Evolutionary conservation across 2,329 filamentous ascomycete genomes (phyloP).

Genomic region (Penicillium brevicompactum): DNA sequence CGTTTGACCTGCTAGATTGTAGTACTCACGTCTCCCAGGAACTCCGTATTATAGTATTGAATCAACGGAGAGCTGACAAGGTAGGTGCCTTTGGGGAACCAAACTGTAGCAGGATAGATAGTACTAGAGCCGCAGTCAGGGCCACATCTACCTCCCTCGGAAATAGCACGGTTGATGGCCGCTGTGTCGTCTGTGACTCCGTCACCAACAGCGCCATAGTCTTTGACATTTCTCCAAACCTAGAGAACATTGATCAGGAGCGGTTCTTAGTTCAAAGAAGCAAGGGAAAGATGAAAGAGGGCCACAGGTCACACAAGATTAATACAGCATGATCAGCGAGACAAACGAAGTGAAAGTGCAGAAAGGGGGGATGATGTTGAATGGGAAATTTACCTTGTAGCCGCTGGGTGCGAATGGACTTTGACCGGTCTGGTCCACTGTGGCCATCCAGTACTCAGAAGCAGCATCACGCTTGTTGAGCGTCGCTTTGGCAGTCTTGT

Average conservation of each 20-base stretch:
- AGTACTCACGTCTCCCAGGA: constrained; percentile 20
- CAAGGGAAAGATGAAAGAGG: background rate
- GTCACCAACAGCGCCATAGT: constrained; percentile 16
- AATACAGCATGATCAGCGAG: too few species aligned
- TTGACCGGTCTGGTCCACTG: background rate
- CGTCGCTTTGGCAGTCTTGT: background rate
- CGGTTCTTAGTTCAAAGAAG: background rate
- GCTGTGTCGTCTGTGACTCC: constrained; percentile 63
- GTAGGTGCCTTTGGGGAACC: constrained; percentile 66
- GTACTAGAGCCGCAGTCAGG: constrained; percentile 75
- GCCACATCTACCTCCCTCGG: constrained; percentile 73
- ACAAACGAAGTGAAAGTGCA: background rate
- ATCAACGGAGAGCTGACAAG: constrained; percentile 24
- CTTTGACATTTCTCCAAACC: constrained; percentile 16
- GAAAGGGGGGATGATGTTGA: background rate
- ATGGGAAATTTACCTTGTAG: constrained; percentile 8
- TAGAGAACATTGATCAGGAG: background rate
- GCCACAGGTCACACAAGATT: background rate
- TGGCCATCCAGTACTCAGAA: constrained; percentile 9
- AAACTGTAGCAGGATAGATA: constrained; percentile 73
- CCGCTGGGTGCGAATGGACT: constrained; percentile 7
- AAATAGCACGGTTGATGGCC: constrained; percentile 77
- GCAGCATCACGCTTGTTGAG: background rate
- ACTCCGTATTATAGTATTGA: constrained; percentile 28
- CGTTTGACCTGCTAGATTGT: background rate